Base-by-base conservation (phyloP, 371 early-diverging fungal species). In the Mortierella sp. region DNA sequence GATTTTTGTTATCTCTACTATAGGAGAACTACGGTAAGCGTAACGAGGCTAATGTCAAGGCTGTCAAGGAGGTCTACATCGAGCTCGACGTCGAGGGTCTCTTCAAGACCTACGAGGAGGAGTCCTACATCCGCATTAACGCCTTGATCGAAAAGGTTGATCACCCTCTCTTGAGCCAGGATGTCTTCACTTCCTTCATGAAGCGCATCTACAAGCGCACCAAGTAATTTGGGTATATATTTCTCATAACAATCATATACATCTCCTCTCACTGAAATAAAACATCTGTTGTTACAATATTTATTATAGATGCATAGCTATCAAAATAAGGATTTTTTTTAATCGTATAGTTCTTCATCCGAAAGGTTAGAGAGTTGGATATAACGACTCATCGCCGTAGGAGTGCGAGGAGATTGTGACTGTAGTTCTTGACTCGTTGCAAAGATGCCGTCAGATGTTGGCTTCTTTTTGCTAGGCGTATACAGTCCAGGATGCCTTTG, bases 131-230 rank as follows among this genome's bases (percentile, higher is more conserved):
- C 30, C 87, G 92, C 16, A 78, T 98, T 65, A 84, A 85, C 72
- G 88, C 79, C 43, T 87, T 96, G 83, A 97, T 98, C 77, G 85
- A 84, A 64, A 74, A 94, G 83, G 64, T 91, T 39, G 94, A 97
- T 72, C 93, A 94, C 76, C 79, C 88, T 26, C 79, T 88, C 18
- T 74, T 97, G 54, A 95, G 93, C 71, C 91, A 90, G 81, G 88
- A 92, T 52, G 93, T 98, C 77, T 98, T 97, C 81, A 89, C 88
- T 43, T 90, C 89, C 51, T 98, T 97, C 88, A 94, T 97, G 90
- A 91, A 95, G 86, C 94, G 96, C 89, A 94, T 97, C 72, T 97
- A 95, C 90, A 96, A 94, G 89, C 91, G 96, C 75, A 92, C 90
- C 67, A 95, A 96, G 89, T 96, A 95, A 87, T 69, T n/a, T 51